Percentiles rank a stretch among this genome's conserved stretches.
Evolutionary conservation across 2,329 filamentous ascomycete species (phyloP).

Genomic region (Hypoxylon sp.): DNA sequence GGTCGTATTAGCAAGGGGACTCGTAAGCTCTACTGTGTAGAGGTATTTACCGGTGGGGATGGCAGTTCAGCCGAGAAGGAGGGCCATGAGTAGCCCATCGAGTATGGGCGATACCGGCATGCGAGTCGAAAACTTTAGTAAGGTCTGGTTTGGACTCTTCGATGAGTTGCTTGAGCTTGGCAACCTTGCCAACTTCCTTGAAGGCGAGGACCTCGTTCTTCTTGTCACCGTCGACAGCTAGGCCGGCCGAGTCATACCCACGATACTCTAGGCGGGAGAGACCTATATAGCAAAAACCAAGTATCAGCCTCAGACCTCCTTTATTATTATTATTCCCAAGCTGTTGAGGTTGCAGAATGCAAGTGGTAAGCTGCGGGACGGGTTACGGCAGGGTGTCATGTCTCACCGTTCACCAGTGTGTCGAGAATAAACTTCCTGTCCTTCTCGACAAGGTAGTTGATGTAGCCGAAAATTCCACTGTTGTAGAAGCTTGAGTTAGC

Average conservation of each 20-base stretch:
- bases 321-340: neutral
- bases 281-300: conserved; percentile 67
- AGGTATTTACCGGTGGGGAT: conserved; percentile 88
- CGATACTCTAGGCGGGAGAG: conserved; percentile 97
- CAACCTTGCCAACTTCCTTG: conserved; percentile 99
- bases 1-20: conserved; percentile 47
- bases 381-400: conserved; percentile 40
- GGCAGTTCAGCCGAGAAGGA: conserved; percentile 95
- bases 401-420: conserved; percentile 93
- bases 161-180: conserved; percentile 94
- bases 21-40: conserved; percentile 45
- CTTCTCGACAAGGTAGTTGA: conserved; percentile 99
- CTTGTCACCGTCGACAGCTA: conserved; percentile 97
- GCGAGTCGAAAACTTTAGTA: conserved; percentile 95
- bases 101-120: conserved; percentile 98
- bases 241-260: conserved; percentile 97
- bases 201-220: conserved; percentile 97
- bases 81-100: conserved; percentile 98
- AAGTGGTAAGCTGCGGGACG: conserved; percentile 19
- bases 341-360: conserved; percentile 12
- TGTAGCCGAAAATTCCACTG: conserved; percentile 97
- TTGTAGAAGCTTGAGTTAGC: conserved; percentile 48
- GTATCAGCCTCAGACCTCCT: conserved; percentile 49
- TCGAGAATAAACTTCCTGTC: conserved; percentile 96
- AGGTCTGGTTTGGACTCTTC: conserved; percentile 86